Evolutionary conservation across 2,329 filamentous ascomycete genomes (phyloP).

Genomic region (Diaporthe eres): DNA sequence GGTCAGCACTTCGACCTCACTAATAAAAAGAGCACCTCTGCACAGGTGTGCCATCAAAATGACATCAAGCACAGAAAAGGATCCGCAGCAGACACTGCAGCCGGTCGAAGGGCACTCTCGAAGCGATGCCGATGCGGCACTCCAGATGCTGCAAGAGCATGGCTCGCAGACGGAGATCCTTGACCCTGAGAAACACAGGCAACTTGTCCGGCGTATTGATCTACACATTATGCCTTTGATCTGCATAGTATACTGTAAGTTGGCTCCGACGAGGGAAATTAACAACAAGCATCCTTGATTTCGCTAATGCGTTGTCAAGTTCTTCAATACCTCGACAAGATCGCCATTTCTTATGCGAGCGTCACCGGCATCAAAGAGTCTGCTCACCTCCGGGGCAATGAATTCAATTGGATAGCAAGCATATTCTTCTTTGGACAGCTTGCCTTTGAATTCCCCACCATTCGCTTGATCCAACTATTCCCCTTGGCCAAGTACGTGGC

Average conservation of each 20-base stretch:
- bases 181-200: slow-evolving; percentile 8
- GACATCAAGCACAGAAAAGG: not conserved
- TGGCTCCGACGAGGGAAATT: not conserved
- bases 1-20: not conserved
- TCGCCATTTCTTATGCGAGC: slow-evolving; percentile 46
- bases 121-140: slow-evolving; percentile 14
- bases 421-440: slow-evolving; percentile 54
- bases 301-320: slow-evolving; percentile 38
- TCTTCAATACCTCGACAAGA: slow-evolving; percentile 49
- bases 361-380: slow-evolving; percentile 48
- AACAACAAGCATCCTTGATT: not conserved
- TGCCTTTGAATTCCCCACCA: slow-evolving; percentile 55
- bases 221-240: slow-evolving; percentile 46
- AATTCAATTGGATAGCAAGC: slow-evolving; percentile 59
- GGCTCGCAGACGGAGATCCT: not conserved
- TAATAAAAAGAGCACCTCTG: not conserved
- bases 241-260: slow-evolving; percentile 38
- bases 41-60: not conserved
- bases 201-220: slow-evolving; percentile 45
- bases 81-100: not conserved
- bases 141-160: not conserved
- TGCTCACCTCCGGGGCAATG: slow-evolving; percentile 54
- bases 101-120: not conserved
- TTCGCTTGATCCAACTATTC: slow-evolving; percentile 55
- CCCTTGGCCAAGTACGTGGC: slow-evolving; percentile 56